These are phyloP conservation scores for Nitzschia inconspicua DNA, from an alignment of 108 stramenopile species.

Conservation along the genomic window DNA sequence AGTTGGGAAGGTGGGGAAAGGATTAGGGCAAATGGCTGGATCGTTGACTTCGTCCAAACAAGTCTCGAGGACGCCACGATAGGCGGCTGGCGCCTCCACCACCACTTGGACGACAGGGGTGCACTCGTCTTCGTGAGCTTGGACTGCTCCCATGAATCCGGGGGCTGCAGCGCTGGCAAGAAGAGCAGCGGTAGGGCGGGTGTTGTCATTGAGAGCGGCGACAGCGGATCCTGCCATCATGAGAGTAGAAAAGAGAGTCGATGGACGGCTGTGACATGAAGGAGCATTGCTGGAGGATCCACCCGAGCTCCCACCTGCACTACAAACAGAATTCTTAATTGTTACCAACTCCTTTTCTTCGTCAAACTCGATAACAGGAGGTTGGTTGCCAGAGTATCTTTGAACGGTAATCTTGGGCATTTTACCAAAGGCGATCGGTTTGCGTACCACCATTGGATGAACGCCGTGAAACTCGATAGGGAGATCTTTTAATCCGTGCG, in stretches of 20 bases:
- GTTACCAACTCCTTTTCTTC: neutral
- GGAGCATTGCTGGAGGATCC: neutral
- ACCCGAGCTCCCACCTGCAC: neutral
- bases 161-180: neutral
- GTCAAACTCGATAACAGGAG: neutral
- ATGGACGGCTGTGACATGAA: neutral
- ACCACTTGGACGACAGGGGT: conserved; percentile 20
- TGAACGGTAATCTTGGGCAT: neutral
- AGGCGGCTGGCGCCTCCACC: conserved; percentile 24
- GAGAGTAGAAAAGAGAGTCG: neutral
- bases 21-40: conserved; percentile 17
- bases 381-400: neutral
- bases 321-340: neutral
- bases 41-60: conserved; percentile 11
- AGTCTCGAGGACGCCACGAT: conserved; percentile 14
- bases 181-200: neutral
- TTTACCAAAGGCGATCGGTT: neutral
- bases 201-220: neutral
- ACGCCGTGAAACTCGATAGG: conserved; percentile 6
- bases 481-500: neutral
- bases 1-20: conserved; percentile 23
- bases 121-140: neutral
- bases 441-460: neutral
- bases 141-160: neutral
- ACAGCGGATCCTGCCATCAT: neutral